Conservation (phyloP, 371 early-diverging fungal genomes). For the Blakeslea trispora region DNA sequence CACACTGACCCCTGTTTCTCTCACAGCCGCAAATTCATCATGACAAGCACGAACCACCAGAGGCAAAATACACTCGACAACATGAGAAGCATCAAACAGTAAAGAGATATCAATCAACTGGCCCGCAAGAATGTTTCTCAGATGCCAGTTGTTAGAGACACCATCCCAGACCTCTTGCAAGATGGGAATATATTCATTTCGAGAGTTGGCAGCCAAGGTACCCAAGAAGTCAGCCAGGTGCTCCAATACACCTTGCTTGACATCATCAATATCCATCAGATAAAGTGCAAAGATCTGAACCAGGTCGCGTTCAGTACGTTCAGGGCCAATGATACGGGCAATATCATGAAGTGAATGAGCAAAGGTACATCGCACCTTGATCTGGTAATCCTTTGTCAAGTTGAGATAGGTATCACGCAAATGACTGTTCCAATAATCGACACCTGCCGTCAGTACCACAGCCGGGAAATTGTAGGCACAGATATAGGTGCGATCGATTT, state of each 20-base stretch:
- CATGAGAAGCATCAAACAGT: conserved; percentile 52
- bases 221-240: conserved; percentile 61
- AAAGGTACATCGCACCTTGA: conserved; percentile 61
- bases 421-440: conserved; percentile 54
- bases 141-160: conserved; percentile 59
- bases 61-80: conserved; percentile 56
- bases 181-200: conserved; percentile 57
- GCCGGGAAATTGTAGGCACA: conserved; percentile 69
- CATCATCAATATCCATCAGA: conserved; percentile 61
- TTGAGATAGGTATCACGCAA: conserved; percentile 53
- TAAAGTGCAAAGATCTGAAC: conserved; percentile 63
- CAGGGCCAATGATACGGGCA: conserved; percentile 60
- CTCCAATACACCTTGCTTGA: conserved; percentile 62
- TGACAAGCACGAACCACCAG: conserved; percentile 57
- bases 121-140: conserved; percentile 56
- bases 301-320: conserved; percentile 59
- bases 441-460: conserved; percentile 62
- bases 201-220: conserved; percentile 51
- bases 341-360: conserved; percentile 66
- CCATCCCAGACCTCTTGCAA: conserved; percentile 60
- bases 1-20: conserved; percentile 57
- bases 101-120: conserved; percentile 55
- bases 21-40: conserved; percentile 58
- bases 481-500: conserved; percentile 58
- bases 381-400: conserved; percentile 56